Base-by-base conservation (phyloP, 2,329 filamentous ascomycete genomes). In the Diplocarpon mali region DNA sequence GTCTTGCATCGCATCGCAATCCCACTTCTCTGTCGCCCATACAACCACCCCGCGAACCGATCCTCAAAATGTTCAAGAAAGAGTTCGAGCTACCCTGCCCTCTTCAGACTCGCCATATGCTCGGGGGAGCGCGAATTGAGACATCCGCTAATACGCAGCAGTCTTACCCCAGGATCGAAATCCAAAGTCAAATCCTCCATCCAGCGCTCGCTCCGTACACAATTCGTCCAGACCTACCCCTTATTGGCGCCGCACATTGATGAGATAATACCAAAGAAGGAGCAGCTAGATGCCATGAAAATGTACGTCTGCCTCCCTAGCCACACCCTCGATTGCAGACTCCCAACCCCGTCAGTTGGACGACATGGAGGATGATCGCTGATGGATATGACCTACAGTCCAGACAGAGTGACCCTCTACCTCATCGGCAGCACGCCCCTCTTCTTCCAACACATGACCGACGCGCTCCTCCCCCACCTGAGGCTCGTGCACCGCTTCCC, bases 141-240 rank as follows among this genome's bases (percentile, higher is more conserved):
- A 37, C 12, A 28, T 30, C 34, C 10, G 31, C 48, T 42, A 47
- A 54, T 24, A 29, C 58, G 54, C 13, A 14, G 53, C 35, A 90
- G 85, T 55, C 80, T 95, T 64, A 70, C 79, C 58, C 69, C 82
- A 20, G 78, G 83, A 54, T 81, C 85, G 45, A 94, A 92, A 69
- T 87, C 88, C 57, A 96, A 96, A 73, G 86, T 96, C 67, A 98
- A 96, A 70, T 95, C 90, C 53, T 95, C 88, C 17, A 86, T 87
- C 45, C 89, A 95, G 70, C 85, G 92, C 60, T 77, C 72, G 53
- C 81, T 98, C 58, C 85, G 92, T 57, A 74, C 81, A 59, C 85
- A 85, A 60, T 76, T 96, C 54, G 71, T 92, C 53, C 74, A 86
- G 47, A 84, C 84, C 42, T 95, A 93, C 67, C 92, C 92, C 2